Base-by-base conservation (phyloP, 2,329 filamentous ascomycete species). In the Botrytis cinerea region DNA sequence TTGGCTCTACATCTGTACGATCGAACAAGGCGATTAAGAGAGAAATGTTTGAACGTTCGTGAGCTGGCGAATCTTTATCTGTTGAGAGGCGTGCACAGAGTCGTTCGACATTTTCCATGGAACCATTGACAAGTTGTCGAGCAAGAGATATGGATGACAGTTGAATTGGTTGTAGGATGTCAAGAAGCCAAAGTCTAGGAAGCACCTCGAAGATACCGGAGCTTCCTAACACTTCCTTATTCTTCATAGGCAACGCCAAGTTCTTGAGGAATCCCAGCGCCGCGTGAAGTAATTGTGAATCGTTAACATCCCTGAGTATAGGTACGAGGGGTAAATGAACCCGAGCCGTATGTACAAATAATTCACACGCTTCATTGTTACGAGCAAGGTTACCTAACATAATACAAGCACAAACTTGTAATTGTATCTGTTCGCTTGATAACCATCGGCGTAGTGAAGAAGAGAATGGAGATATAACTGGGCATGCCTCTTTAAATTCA, bases 211-310 rank as follows among this genome's bases (percentile, higher is more conserved):
- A 82, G 2, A 90, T 81, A 0, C 81, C 80, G 5, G 82, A 79
- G 8, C 81, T 80, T 25, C 86, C 86, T 1, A 91, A 82, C 0
- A 81, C 66, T 3, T 83, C 75, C 79, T 90, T 91, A 81, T 91
- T 91, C 40, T 80, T 79, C 0, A 81, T 73, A 0, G 89, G 87
- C 69, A 91, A 88, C 40, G 89, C 87, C 14, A 91, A 85, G 79
- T 91, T 91, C 80, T 90, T 91, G 74, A 91, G 85, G 77, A 90
- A 90, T 12, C 88, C 86, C 28, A 91, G 83, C 2, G 84, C 82
- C 1, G 88, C 84, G 78, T 91, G 89, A 0, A 89, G 82, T 25
- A 89, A 85, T 75, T 90, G 87, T 0, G 84, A 80, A 74, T 87
- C 84, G 12, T 72, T 79, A 0, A 82, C 77, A 40, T 86, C 80